Evolutionary conservation across 2,329 filamentous ascomycete species (phyloP).

Genomic region (Botrytis aclada): DNA sequence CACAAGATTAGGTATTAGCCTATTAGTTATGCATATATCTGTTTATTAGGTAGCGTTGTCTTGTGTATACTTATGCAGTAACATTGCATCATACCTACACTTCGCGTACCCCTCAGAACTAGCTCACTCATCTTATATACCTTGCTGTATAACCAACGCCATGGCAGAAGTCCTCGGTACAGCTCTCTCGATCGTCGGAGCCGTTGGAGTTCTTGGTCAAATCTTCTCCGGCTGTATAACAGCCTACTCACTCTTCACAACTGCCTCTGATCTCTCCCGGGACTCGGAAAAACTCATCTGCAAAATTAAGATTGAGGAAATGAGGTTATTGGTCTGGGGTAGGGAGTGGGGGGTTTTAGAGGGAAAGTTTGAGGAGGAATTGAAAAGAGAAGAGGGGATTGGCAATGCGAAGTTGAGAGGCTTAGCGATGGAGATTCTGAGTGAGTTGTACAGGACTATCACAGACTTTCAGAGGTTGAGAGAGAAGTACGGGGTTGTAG

Average conservation of each 20-base stretch:
- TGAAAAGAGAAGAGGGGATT: conserved; percentile 41
- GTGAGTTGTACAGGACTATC: conserved; percentile 45
- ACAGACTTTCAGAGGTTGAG: conserved; percentile 45
- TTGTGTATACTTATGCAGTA: background rate
- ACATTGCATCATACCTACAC: background rate
- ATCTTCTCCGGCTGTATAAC: conserved; percentile 48
- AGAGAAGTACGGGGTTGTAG: conserved; percentile 44
- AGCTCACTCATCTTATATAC: background rate
- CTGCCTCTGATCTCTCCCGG: conserved; percentile 43
- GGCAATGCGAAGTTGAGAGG: conserved; percentile 37
- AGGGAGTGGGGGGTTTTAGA: conserved; percentile 49
- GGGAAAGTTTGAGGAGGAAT: conserved; percentile 44
- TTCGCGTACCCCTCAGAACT: background rate
- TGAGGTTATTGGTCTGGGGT: conserved; percentile 48
- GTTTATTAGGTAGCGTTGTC: background rate
- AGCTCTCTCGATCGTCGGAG: conserved; percentile 44
- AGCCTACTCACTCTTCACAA: conserved; percentile 46
- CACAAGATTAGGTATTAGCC: background rate
- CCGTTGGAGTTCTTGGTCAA: conserved; percentile 46
- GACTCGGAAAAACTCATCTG: conserved; percentile 46
- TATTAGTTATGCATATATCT: background rate
- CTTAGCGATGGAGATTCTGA: conserved; percentile 44
- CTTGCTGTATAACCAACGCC: conserved; percentile 7
- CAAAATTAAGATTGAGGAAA: conserved; percentile 51
- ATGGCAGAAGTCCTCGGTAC: conserved; percentile 45